These are phyloP conservation scores for Zoysia pacifica DNA, from an alignment of 176 grass and related monocot genomes.

Conservation along the genomic window DNA sequence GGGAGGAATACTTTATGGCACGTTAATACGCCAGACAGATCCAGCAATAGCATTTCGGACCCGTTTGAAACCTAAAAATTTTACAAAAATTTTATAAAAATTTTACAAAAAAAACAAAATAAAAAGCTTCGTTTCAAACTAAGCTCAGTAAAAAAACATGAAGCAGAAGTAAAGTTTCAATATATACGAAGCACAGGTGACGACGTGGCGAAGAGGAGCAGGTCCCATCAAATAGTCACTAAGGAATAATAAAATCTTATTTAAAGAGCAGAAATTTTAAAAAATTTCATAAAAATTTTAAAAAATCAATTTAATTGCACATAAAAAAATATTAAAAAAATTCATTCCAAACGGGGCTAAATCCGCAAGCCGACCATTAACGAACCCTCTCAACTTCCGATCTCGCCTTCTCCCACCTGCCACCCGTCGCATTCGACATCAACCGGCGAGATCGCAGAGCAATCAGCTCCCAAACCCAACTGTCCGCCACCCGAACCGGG, in stretches of 20 bases:
- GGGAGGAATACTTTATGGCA: neutral
- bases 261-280: too few relatives aligned
- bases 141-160: neutral
- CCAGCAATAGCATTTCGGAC: neutral
- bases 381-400: neutral
- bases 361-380: conserved; percentile 9
- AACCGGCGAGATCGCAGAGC: conserved; percentile 4
- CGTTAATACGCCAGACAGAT: neutral
- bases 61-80: too few relatives aligned
- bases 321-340: too few relatives aligned
- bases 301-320: too few relatives aligned
- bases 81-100: too few relatives aligned
- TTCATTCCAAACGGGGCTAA: too few relatives aligned
- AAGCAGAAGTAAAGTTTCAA: neutral
- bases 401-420: neutral
- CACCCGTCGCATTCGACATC: neutral
- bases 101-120: too few relatives aligned
- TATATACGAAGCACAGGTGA: neutral
- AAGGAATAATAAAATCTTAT: neutral
- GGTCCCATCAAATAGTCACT: neutral
- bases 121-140: too few relatives aligned
- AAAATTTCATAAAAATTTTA: too few relatives aligned
- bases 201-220: neutral
- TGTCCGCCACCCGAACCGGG: conserved; percentile 27
- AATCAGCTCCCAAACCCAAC: conserved; percentile 2